phyloP scores from a whole-genome alignment of 148 eudicot genomes.

The Dianthus caryophyllus region DNA sequence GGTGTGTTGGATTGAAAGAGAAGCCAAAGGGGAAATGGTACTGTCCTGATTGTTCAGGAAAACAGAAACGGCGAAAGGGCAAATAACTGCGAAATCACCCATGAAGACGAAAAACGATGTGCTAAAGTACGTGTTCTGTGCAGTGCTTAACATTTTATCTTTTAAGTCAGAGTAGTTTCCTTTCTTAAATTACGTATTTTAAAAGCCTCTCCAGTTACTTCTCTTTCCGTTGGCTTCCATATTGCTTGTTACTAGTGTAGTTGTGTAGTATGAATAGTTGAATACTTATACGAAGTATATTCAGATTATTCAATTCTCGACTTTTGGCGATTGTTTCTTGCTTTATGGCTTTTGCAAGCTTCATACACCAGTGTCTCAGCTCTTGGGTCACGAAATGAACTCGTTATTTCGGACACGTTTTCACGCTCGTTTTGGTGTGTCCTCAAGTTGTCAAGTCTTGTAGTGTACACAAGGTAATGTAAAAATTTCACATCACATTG shows the following conservation, averaged over 20 bases:
- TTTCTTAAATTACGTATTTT: background rate
- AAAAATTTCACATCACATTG: too few species aligned
- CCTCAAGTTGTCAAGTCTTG: too few species aligned
- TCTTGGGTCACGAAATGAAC: background rate
- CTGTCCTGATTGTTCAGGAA: conserved; percentile 66
- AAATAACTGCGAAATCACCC: conserved; percentile 25
- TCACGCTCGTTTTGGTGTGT: too few species aligned
- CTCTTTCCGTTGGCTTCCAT: background rate
- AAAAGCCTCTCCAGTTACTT: background rate
- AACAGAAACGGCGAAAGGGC: conserved; percentile 57
- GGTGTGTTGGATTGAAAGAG: conserved; percentile 47
- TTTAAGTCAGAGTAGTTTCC: background rate
- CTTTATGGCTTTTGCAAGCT: background rate
- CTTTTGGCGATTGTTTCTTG: background rate
- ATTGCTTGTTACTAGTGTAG: background rate
- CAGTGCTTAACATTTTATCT: background rate
- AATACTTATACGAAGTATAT: too few species aligned
- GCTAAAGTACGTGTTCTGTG: conserved; percentile 13
- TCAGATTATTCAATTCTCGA: background rate
- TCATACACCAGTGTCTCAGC: background rate
- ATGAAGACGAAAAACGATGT: background rate
- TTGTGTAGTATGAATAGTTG: background rate
- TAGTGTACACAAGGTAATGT: too few species aligned
- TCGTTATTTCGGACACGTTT: too few species aligned
- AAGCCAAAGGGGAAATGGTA: conserved; percentile 91